phyloP scores from a whole-genome alignment of 768 basidiomycete species.

The Cubamyces sp. region DNA sequence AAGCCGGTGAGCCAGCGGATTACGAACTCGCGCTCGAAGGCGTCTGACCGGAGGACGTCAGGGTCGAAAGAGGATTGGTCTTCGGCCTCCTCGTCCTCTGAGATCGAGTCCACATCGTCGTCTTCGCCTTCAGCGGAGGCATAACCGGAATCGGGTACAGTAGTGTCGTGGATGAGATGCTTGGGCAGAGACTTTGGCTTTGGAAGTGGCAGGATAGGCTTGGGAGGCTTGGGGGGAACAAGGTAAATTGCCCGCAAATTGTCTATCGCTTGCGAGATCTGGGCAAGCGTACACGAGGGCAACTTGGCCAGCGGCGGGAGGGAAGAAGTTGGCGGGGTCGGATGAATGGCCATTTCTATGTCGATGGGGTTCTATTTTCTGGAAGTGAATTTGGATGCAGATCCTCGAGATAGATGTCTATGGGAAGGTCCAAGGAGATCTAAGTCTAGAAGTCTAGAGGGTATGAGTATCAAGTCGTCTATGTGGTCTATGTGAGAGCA shows the following conservation, averaged over 20 bases:
- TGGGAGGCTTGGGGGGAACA: conserved; percentile 37
- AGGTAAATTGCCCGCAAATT: conserved; percentile 59
- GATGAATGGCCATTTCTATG: conserved; percentile 15
- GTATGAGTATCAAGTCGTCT: conserved; percentile 32
- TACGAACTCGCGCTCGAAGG: conserved; percentile 67
- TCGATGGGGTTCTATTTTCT: no score
- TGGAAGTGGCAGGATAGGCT: conserved; percentile 29
- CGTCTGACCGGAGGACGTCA: conserved; percentile 60
- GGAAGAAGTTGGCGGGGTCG: conserved; percentile 49
- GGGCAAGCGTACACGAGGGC: conserved; percentile 37
- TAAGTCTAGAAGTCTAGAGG: conserved; percentile 30
- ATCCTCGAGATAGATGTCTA: no score
- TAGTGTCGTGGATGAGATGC: conserved; percentile 42
- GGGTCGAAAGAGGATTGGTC: conserved; percentile 34
- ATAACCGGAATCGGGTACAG: conserved; percentile 75
- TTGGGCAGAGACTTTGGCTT: conserved; percentile 30
- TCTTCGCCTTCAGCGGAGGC: conserved; percentile 73
- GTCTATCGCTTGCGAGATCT: conserved; percentile 45
- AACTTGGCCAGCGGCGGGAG: conserved; percentile 63
- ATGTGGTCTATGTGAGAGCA: conserved; percentile 28
- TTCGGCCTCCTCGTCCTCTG: no score
- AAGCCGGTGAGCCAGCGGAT: conserved; percentile 78
- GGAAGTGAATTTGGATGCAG: no score
- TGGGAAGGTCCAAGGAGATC: conserved; percentile 6
- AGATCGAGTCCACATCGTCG: conserved; percentile 30